Evolutionary conservation across 495 filamentous ascomycete species (phyloP), one percentile per base, ranked within the genome.

Genomic region (Talaromyces wortmannii): DNA sequence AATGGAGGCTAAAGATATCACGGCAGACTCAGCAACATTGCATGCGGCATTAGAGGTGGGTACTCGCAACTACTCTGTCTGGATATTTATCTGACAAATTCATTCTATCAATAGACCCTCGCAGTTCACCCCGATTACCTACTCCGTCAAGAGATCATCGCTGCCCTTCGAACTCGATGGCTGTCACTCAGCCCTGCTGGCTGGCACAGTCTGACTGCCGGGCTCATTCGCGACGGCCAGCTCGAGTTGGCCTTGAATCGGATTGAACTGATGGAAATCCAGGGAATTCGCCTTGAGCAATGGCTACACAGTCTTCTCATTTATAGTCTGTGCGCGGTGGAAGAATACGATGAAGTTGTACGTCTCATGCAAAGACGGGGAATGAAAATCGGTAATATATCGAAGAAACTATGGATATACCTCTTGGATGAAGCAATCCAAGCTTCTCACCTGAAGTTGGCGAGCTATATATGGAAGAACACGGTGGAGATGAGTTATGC

Each of bases 61-160:
- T 59, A 43, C 18, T 36, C 36, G 53, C 10, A 17, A 29, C 29
- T 6, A 2, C 7, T 12, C 5, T 16, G 10, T 50, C 29, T 50
- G 12, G 31, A 50, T 30, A 30, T 31, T 6, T 13, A 15, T 42
- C 33, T 42, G 16, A 40, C 17, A 15, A 15, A 23, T n/a, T 2
- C 31, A 12, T 42, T 11, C 18, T 55, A 45, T 30, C n/a, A 29
- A 1, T 51, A 91, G 83, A 82, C 82, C 6, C 81, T 92, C 18
- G 83, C 90, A 12, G 82, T 95, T 18, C 91, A 96, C 66, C 91
- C 92, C 0, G 85, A 97, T 67, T 91, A 94, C 58, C 45, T 91
- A 1, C 74, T 91, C 10, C 85, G 91, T 18, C 74, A 78, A 36
- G 74, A 85, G 31, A 74, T 95, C n/a, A 68, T 97, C 23, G 64